These are phyloP conservation scores for Ustilago cynodontis DNA, from an alignment of 1,284 basidiomycete genomes.

Conservation along the genomic window DNA sequence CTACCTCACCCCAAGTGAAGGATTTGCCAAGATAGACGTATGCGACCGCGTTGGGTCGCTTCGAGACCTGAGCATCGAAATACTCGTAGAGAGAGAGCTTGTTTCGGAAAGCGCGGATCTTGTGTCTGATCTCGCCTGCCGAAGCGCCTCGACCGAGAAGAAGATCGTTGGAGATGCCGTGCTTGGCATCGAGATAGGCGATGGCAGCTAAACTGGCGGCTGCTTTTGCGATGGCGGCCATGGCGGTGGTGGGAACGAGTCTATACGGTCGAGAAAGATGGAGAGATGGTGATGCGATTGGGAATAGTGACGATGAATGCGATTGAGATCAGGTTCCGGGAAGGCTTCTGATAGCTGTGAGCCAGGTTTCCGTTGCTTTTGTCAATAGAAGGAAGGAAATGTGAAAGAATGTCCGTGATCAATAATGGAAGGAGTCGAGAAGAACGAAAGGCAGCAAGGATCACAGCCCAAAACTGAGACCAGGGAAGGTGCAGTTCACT, in stretches of 20 bases:
- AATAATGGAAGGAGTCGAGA: neutral
- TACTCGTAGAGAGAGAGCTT: conserved; percentile 59
- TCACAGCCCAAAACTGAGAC: too few species aligned
- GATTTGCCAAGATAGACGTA: conserved; percentile 61
- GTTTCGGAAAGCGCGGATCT: conserved; percentile 43
- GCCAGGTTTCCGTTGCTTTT: conserved; percentile 5
- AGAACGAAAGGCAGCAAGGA: neutral
- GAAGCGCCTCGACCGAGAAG: conserved; percentile 35
- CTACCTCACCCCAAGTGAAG: conserved; percentile 61
- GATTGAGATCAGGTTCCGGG: neutral
- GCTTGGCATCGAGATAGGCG: conserved; percentile 65
- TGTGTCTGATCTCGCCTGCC: conserved; percentile 44
- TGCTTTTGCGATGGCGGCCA: conserved; percentile 56
- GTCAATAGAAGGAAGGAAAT: neutral
- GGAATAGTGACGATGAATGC: neutral
- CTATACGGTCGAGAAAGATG: conserved; percentile 3
- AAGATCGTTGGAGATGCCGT: conserved; percentile 54
- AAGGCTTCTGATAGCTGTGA: neutral
- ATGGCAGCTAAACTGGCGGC: conserved; percentile 57
- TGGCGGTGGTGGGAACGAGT: neutral
- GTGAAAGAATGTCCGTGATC: neutral
- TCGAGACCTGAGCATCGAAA: conserved; percentile 52
- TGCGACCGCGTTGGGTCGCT: conserved; percentile 49
- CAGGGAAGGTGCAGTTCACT: neutral
- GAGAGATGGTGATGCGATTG: neutral